Evolutionary conservation across 140 eudicot species (phyloP).

Genomic region (Flaveria floridana): DNA sequence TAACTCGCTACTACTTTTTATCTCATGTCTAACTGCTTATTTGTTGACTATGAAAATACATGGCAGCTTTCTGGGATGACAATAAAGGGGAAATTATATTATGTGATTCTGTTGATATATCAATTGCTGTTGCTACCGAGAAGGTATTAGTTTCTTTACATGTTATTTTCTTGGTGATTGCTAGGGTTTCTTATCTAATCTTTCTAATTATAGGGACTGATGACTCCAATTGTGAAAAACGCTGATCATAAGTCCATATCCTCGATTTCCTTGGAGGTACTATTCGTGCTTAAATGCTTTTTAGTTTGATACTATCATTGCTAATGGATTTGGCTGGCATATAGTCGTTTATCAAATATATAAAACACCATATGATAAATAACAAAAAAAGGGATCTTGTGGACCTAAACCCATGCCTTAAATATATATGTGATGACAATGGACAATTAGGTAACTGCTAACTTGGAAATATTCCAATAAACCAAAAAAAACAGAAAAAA

Average conservation of each 20-base stretch:
- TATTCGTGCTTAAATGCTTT: not conserved
- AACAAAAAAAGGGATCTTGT: not conserved
- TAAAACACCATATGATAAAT: not conserved
- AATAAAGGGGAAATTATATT: conserved; percentile 67
- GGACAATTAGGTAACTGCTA: not conserved
- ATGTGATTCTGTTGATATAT: conserved; percentile 83
- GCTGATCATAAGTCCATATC: conserved; percentile 97
- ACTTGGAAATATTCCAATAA: not conserved
- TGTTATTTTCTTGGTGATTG: conserved; percentile 3
- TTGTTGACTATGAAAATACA: conserved; percentile 23
- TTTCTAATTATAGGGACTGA: conserved; percentile 62
- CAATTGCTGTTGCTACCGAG: conserved; percentile 98
- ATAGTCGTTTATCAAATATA: not conserved
- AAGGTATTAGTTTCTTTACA: conserved; percentile 50
- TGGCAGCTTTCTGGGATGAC: conserved; percentile 84
- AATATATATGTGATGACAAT: not conserved
- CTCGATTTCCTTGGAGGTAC: conserved; percentile 83
- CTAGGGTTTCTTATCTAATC: conserved; percentile 13
- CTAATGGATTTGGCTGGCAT: not conserved
- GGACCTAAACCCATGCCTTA: not conserved
- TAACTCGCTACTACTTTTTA: not conserved
- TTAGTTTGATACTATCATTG: not conserved
- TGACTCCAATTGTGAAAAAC: conserved; percentile 91
- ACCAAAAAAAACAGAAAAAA: not conserved
- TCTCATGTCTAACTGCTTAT: conserved; percentile 22